Conservation (phyloP, 805 yeast genomes). For the Diddensiella transvaalensis region DNA sequence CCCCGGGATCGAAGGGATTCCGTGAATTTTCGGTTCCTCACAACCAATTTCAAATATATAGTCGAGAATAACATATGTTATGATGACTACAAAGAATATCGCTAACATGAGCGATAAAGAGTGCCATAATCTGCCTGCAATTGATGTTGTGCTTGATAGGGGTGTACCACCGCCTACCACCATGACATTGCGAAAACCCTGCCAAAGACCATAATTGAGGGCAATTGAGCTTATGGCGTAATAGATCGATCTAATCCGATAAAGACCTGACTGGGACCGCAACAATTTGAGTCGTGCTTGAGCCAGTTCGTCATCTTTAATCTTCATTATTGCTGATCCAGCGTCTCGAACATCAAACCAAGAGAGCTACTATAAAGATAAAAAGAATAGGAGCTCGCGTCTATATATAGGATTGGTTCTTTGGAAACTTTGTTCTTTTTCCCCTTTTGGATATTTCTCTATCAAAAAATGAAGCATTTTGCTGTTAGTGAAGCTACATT, state of each 20-base stretch:
- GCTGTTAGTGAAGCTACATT: no score
- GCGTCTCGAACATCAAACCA: no score
- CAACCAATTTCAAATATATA: conserved; percentile 17
- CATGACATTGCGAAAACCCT: background rate
- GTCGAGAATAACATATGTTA: conserved; percentile 12
- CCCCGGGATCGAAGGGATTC: conserved; percentile 43
- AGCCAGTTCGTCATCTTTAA: background rate
- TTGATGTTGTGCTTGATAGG: background rate
- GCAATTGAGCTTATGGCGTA: background rate
- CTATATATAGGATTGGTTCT: no score
- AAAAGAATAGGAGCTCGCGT: no score
- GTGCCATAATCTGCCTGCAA: background rate
- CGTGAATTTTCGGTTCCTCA: conserved; percentile 21
- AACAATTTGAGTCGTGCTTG: background rate
- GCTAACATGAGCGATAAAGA: background rate
- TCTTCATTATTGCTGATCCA: background rate
- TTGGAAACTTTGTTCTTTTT: no score
- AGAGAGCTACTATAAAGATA: no score
- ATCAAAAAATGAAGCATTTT: no score
- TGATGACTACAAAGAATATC: background rate
- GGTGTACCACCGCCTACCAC: background rate
- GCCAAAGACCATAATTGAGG: conserved; percentile 1
- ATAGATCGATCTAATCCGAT: conserved; percentile 2
- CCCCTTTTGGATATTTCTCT: no score
- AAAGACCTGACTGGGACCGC: background rate